Evolutionary conservation across 306 rosid genomes (phyloP).

Genomic region (Adenanthera pavonina): DNA sequence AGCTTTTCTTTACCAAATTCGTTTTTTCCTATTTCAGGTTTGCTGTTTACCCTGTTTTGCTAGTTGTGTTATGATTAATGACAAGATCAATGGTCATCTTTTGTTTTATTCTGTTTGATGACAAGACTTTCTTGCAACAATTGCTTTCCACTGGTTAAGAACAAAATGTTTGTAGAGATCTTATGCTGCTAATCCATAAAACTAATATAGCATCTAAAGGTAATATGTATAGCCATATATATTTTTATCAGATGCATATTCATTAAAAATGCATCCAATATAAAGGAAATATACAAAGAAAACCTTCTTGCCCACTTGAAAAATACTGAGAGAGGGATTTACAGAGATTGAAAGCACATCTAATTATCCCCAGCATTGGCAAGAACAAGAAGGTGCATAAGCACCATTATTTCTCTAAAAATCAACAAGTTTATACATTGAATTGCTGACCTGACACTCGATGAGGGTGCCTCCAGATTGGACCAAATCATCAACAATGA

Average conservation of each 20-base stretch:
- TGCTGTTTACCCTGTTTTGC: neutral
- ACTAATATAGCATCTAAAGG: neutral
- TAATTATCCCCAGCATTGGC: neutral
- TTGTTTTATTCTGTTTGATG: neutral
- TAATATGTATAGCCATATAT: neutral
- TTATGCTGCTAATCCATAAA: neutral
- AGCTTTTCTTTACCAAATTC: neutral
- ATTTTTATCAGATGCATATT: neutral
- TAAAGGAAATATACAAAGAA: neutral
- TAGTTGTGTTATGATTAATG: neutral
- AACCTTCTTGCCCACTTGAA: neutral
- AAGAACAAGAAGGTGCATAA: conserved; percentile 22
- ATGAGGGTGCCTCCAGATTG: conserved; percentile 97
- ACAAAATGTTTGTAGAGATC: neutral
- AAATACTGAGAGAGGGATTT: neutral
- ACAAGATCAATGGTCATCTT: neutral
- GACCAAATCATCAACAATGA: conserved; percentile 96
- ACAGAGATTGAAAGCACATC: neutral
- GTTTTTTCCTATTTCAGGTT: neutral
- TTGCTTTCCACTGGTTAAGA: neutral
- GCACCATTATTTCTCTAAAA: neutral
- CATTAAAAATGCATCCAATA: neutral
- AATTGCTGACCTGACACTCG: conserved; percentile 81
- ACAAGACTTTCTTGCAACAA: neutral
- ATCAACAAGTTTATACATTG: conserved; percentile 10